phyloP scores from a whole-genome alignment of 2,329 filamentous ascomycete species.

The Knoxdaviesia proteae region DNA sequence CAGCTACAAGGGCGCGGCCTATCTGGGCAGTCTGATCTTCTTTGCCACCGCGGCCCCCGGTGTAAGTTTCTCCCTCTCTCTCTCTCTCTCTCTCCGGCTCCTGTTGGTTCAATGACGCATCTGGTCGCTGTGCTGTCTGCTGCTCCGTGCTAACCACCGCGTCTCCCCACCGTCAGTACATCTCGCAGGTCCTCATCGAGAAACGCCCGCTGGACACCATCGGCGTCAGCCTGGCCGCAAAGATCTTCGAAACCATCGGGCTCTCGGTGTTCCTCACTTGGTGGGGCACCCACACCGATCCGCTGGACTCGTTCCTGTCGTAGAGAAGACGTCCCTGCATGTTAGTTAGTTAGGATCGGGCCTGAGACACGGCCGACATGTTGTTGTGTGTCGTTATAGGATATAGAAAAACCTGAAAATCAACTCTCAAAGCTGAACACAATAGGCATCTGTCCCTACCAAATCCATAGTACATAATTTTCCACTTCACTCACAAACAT shows the following conservation, averaged over 20 bases:
- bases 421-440: too few species aligned
- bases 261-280: constrained; percentile 83
- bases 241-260: constrained; percentile 82
- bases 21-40: constrained; percentile 82
- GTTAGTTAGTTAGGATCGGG: too few species aligned
- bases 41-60: constrained; percentile 71
- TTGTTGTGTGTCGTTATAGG: too few species aligned
- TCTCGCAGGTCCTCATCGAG: constrained; percentile 73
- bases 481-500: too few species aligned
- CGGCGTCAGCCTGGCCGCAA: constrained; percentile 63
- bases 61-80: constrained; percentile 29
- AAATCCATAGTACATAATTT: too few species aligned
- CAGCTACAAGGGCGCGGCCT: constrained; percentile 92
- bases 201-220: constrained; percentile 83
- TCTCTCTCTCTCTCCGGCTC: neutral
- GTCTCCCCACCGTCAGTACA: constrained; percentile 33
- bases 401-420: too few species aligned
- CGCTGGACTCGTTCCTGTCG: constrained; percentile 41
- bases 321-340: neutral
- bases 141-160: too few species aligned
- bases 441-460: too few species aligned
- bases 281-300: constrained; percentile 93
- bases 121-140: neutral
- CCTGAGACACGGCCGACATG: too few species aligned
- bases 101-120: neutral